phyloP scores from a whole-genome alignment of 768 basidiomycete genomes.

The Suillus variegatus region DNA sequence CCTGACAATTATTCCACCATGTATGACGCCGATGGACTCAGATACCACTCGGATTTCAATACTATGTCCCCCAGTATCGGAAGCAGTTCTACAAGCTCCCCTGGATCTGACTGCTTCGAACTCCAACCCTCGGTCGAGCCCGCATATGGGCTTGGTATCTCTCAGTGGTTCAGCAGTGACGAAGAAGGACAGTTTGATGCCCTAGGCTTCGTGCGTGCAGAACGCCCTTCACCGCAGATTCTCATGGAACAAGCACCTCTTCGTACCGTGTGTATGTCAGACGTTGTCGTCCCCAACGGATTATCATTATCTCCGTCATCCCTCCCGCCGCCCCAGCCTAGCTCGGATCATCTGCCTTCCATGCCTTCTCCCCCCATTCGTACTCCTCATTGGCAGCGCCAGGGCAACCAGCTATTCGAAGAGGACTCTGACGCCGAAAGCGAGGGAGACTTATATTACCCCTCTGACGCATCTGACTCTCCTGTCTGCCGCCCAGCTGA shows the following conservation, averaged over 20 bases:
- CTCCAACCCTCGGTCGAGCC: slow-evolving; percentile 1
- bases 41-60: slow-evolving; percentile 10
- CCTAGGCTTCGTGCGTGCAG: background rate
- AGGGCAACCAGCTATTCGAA: slow-evolving; percentile 5
- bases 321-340: background rate
- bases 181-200: background rate
- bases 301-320: background rate
- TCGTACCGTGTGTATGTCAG: slow-evolving; percentile 26
- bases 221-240: background rate
- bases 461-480: slow-evolving; percentile 24
- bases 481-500: slow-evolving; percentile 8
- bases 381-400: background rate
- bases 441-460: slow-evolving; percentile 20
- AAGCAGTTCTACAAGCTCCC: background rate
- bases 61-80: background rate
- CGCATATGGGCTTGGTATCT: background rate
- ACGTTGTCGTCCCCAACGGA: slow-evolving; percentile 15
- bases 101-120: slow-evolving; percentile 5
- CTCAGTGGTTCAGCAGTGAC: background rate
- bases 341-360: background rate
- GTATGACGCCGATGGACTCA: background rate
- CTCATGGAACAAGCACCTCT: slow-evolving; percentile 9
- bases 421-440: slow-evolving; percentile 18
- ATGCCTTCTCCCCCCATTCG: background rate
- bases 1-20: slow-evolving; percentile 1